Base-by-base conservation (phyloP, 441 rosid genomes). In the Eutrema salsugineum region DNA sequence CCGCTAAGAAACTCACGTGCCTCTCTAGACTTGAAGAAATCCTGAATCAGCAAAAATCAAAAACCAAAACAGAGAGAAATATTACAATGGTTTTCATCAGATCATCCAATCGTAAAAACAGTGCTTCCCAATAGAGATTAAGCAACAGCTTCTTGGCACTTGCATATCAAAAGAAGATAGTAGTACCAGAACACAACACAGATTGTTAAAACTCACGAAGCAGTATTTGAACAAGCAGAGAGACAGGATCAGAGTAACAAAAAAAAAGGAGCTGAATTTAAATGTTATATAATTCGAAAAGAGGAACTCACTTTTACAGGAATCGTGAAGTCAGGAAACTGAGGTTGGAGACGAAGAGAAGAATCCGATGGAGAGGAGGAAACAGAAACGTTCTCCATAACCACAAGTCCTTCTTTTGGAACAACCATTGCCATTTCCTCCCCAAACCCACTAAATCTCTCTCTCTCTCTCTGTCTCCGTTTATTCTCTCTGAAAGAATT, bases 1-100 rank as follows among this genome's bases (percentile, higher is more conserved):
- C 97, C 97, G 65, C 99, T 91, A 51, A 93, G 87, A 82, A 95
- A 95, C 74, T 95, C 99, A 22, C 92, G 82, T 15, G 79, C 92
- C 85, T 91, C 99, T 75, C 97, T 89, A 56, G 84, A 79, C 76
- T 71, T 86, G 77, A 85, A 66, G 66, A 86, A 78, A 76, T 76
- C 87, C 99, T 89, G 85, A 80, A 71, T 75, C 67, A 76, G 44
- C 71, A 44, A 5, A 51, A 67, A 16, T 16, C 12, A 81, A 51
- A 40, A 63, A 53, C 38, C 38, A 68, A 9, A 69, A 43, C 42
- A 76, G 3, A 70, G 17, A 54, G 12, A 56, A 35, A 65, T 2
- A 42, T 24, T 27, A 50, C 4, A 69, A 36, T 30, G 14, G 39
- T 53, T 28, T 55, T 19, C 19, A 62, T 42, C 33, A 53, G 17